Percentiles rank a stretch among this genome's conserved stretches.
Conservation (phyloP, 495 filamentous ascomycete species). For the Penicillium cosmopolitanum region DNA sequence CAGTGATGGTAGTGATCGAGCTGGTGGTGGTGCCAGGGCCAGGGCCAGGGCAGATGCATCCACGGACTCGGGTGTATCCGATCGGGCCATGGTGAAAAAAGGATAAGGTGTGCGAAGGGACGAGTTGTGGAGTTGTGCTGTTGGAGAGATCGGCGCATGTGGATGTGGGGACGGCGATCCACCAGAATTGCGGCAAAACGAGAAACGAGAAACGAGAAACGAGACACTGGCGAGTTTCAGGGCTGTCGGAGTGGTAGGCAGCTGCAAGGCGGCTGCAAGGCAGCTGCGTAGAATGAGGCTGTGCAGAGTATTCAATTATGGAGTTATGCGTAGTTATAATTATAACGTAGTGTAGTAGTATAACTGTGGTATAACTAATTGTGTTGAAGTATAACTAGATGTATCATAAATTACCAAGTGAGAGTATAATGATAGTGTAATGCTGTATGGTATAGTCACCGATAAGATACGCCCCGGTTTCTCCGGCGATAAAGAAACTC, state of each 20-base stretch:
- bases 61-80: slow-evolving; percentile 5
- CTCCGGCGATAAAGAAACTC: slow-evolving; percentile 25
- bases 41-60: neutral
- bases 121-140: slow-evolving; percentile 1
- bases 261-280: neutral
- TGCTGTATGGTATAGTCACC: slow-evolving; percentile 1
- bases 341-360: too few relatives aligned
- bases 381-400: too few relatives aligned
- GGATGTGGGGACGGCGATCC: neutral
- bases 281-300: neutral
- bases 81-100: neutral
- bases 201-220: neutral
- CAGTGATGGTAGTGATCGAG: neutral
- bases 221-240: neutral
- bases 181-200: neutral
- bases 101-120: neutral
- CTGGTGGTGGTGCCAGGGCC: neutral
- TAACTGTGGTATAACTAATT: too few relatives aligned
- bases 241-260: neutral
- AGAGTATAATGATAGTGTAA: neutral
- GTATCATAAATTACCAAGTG: neutral
- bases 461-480: slow-evolving; percentile 20
- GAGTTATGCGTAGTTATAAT: neutral
- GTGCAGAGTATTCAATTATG: neutral
- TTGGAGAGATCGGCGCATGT: slow-evolving; percentile 2